These are phyloP conservation scores for Linum trigynum DNA, from an alignment of 345 rosid species.

Conservation along the genomic window DNA sequence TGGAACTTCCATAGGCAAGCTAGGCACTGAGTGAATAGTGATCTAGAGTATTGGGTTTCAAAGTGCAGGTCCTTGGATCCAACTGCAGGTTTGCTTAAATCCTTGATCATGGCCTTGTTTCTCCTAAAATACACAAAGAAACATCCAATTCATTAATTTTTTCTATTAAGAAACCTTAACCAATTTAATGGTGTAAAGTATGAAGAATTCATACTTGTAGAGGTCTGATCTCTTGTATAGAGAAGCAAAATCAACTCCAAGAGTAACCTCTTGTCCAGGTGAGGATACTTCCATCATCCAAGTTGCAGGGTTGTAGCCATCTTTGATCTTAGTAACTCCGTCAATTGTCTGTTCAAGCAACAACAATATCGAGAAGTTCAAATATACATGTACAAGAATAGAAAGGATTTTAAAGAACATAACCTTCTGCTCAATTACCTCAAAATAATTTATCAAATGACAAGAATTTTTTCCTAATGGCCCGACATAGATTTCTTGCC, in stretches of 20 bases:
- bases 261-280: neutral
- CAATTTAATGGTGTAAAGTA: neutral
- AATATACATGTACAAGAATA: neutral
- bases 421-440: neutral
- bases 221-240: slow-evolving; percentile 8
- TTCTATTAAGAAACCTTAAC: neutral
- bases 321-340: slow-evolving; percentile 6
- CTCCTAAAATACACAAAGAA: neutral
- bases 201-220: neutral
- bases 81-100: slow-evolving; percentile 25
- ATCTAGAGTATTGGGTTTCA: slow-evolving; percentile 33
- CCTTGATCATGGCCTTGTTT: slow-evolving; percentile 37
- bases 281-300: slow-evolving; percentile 10
- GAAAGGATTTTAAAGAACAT: neutral
- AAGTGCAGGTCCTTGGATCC: slow-evolving; percentile 35
- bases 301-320: slow-evolving; percentile 10
- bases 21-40: slow-evolving; percentile 31
- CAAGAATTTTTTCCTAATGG: slow-evolving; percentile 4
- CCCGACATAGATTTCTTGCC: slow-evolving; percentile 6
- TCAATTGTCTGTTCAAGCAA: neutral
- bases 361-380: neutral
- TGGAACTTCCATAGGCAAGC: slow-evolving; percentile 50
- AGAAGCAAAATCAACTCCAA: slow-evolving; percentile 5
- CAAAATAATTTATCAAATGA: slow-evolving; percentile 5
- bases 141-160: neutral